Conservation (phyloP, 2,329 filamentous ascomycete genomes). For the Microcyclospora pomicola region DNA sequence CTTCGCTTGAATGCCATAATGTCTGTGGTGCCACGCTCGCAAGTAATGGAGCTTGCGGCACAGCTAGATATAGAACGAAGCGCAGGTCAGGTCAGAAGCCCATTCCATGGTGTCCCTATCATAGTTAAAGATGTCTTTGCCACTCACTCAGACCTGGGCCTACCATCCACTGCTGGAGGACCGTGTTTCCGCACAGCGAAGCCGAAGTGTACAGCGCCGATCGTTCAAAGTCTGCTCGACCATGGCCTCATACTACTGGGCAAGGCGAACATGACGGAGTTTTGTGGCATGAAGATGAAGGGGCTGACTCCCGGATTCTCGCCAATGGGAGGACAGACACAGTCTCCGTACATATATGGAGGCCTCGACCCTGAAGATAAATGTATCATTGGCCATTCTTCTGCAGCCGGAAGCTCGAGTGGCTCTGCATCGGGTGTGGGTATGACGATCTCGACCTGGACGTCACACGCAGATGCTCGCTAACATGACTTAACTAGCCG, state of each 20-base stretch:
- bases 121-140: slow-evolving; percentile 31
- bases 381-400: slow-evolving; percentile 18
- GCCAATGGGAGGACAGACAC: slow-evolving; percentile 26
- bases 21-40: slow-evolving; percentile 24
- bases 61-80: slow-evolving; percentile 28
- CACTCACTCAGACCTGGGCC: slow-evolving; percentile 24
- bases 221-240: slow-evolving; percentile 25
- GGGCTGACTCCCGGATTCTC: slow-evolving; percentile 26
- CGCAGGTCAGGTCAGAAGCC: slow-evolving; percentile 23
- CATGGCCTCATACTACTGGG: slow-evolving; percentile 30
- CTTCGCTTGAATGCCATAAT: slow-evolving; percentile 23
- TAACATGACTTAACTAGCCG: slow-evolving; percentile 21
- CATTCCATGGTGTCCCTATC: slow-evolving; percentile 31
- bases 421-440: slow-evolving; percentile 11
- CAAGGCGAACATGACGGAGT: slow-evolving; percentile 30
- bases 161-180: slow-evolving; percentile 29
- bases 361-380: slow-evolving; percentile 10
- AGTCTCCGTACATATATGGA: slow-evolving; percentile 25
- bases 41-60: slow-evolving; percentile 24
- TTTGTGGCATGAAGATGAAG: slow-evolving; percentile 24
- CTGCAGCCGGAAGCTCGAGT: slow-evolving; percentile 24
- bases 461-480: no score
- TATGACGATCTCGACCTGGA: no score
- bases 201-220: slow-evolving; percentile 24
- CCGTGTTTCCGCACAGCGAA: slow-evolving; percentile 23